Conservation (phyloP, 345 rosid genomes). For the Eucalyptus brandiana region DNA sequence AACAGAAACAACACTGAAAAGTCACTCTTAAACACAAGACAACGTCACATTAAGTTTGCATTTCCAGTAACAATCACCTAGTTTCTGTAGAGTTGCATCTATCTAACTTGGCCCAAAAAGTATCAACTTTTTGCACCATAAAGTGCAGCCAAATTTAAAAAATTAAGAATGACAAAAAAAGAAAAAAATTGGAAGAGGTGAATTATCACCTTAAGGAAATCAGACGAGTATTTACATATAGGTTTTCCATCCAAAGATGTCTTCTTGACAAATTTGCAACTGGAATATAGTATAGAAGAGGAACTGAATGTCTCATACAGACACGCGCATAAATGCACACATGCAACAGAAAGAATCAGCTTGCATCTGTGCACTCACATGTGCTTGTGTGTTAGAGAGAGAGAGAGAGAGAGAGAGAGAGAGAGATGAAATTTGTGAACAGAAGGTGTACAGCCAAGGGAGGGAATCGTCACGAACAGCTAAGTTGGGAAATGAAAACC, state of each 20-base stretch:
- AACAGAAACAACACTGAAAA: background rate
- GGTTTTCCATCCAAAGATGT: background rate
- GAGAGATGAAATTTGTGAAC: background rate
- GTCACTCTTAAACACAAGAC: background rate
- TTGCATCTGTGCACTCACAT: background rate
- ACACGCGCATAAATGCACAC: background rate
- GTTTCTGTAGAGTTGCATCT: background rate
- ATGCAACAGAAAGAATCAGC: background rate
- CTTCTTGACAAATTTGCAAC: background rate
- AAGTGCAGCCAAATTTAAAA: background rate
- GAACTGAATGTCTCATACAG: background rate
- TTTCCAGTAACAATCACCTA: background rate
- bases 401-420: background rate
- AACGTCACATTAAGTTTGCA: background rate
- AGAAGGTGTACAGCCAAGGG: background rate
- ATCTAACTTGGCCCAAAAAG: background rate
- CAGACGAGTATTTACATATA: background rate
- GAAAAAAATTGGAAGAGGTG: background rate
- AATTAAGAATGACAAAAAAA: background rate
- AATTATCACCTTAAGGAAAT: background rate
- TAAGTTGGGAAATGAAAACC: background rate
- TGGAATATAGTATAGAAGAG: background rate
- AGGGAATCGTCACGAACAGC: background rate
- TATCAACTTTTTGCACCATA: background rate
- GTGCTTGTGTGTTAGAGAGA: background rate